Percentiles rank a stretch among this genome's conserved stretches.
These are phyloP conservation scores for Tulasnella sp. DNA, from an alignment of 768 basidiomycete genomes.

Conservation along the genomic window DNA sequence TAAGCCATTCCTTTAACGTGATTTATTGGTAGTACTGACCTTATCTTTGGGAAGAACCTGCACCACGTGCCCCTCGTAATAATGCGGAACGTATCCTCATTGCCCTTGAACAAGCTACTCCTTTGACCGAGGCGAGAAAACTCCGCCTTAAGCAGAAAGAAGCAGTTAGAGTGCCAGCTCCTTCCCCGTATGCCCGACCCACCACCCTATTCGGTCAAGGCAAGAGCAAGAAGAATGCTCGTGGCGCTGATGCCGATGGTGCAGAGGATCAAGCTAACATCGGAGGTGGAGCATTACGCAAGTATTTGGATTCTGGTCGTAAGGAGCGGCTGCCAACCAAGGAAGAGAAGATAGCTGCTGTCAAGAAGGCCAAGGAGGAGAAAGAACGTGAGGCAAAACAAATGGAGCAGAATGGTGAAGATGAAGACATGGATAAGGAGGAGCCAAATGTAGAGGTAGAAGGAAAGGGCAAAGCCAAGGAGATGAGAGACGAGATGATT, in stretches of 20 bases:
- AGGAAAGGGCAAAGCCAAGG: too few species aligned
- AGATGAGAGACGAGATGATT: too few species aligned
- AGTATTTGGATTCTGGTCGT: slow-evolving; percentile 7
- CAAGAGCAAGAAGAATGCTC: neutral
- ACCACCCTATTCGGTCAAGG: neutral
- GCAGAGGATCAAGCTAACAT: neutral
- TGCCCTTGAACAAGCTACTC: slow-evolving; percentile 16
- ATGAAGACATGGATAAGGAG: neutral
- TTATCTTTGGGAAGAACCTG: too few species aligned
- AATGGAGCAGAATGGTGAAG: too few species aligned
- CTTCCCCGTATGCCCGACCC: slow-evolving; percentile 11
- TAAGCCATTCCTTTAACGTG: neutral
- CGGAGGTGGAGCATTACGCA: neutral
- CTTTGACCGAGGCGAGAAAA: slow-evolving; percentile 17
- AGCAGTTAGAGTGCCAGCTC: slow-evolving; percentile 5
- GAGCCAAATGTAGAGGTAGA: neutral
- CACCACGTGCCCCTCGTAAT: slow-evolving; percentile 4
- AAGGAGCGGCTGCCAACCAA: neutral
- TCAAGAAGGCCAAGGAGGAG: slow-evolving; percentile 8
- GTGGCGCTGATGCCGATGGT: neutral
- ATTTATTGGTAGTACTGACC: too few species aligned
- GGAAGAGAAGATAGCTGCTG: slow-evolving; percentile 6
- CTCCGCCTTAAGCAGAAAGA: slow-evolving; percentile 16
- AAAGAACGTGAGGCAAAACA: slow-evolving; percentile 6
- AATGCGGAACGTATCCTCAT: slow-evolving; percentile 15